Percentiles rank a stretch among this genome's conserved stretches.
Evolutionary conservation across 345 rosid species (phyloP).

Genomic region (Lenwebbia sp.): DNA sequence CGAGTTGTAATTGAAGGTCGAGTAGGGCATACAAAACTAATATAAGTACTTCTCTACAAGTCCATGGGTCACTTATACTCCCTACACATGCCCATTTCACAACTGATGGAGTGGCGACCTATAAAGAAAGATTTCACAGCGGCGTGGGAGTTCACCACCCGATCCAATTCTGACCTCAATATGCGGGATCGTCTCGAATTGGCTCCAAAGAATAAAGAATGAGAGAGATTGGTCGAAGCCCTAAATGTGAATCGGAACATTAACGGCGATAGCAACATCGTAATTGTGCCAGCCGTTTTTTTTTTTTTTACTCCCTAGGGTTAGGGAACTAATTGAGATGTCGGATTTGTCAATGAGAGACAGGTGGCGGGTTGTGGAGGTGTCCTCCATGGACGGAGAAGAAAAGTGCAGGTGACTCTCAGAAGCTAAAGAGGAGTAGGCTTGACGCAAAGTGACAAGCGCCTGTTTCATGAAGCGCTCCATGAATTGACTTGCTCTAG

Average conservation of each 20-base stretch:
- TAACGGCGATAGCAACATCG: too few species aligned
- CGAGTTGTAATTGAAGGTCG: not conserved
- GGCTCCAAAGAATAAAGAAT: too few species aligned
- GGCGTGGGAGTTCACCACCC: too few species aligned
- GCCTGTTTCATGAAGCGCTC: not conserved
- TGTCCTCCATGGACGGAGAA: not conserved
- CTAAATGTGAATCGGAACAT: too few species aligned
- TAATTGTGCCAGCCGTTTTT: too few species aligned
- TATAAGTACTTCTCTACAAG: not conserved
- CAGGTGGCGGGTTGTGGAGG: not conserved
- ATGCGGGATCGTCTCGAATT: too few species aligned
- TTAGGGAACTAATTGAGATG: not conserved
- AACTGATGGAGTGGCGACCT: too few species aligned
- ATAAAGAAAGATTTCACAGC: too few species aligned
- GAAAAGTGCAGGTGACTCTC: not conserved
- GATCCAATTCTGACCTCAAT: too few species aligned
- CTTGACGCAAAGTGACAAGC: not conserved
- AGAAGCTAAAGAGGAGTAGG: not conserved
- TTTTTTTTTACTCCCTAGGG: too few species aligned
- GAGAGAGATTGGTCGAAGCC: too few species aligned
- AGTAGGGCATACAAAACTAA: not conserved
- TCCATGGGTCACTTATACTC: not conserved
- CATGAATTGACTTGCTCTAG: not conserved
- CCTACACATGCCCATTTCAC: too few species aligned
- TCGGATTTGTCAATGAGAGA: not conserved